Conservation (phyloP, 2,329 filamentous ascomycete genomes). For the Trichoderma gracile region DNA sequence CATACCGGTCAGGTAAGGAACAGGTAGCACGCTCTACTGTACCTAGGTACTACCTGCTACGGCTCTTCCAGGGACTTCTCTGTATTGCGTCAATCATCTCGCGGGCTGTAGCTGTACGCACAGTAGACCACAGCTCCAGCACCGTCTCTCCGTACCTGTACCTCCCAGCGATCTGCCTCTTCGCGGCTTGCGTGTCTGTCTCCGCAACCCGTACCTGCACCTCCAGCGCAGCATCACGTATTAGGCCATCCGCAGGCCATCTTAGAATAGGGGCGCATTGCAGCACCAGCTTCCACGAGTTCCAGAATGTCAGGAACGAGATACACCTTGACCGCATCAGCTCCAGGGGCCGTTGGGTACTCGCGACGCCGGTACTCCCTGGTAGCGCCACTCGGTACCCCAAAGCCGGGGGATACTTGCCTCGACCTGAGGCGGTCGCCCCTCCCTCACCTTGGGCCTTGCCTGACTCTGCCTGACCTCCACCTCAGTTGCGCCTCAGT, state of each 20-base stretch:
- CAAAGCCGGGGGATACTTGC: slow-evolving; percentile 23
- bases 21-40: no score
- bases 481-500: not conserved
- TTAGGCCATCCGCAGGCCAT: not conserved
- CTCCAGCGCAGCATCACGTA: not conserved
- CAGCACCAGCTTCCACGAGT: slow-evolving; percentile 14
- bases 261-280: slow-evolving; percentile 19
- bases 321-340: slow-evolving; percentile 23
- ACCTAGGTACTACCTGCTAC: no score
- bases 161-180: not conserved
- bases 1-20: no score
- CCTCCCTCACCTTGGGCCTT: not conserved
- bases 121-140: not conserved
- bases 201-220: not conserved
- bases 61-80: no score
- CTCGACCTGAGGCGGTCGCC: not conserved
- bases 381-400: slow-evolving; percentile 13
- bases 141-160: not conserved
- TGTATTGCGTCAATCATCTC: no score
- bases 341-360: slow-evolving; percentile 22
- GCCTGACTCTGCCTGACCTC: not conserved
- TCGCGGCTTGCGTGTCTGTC: not conserved
- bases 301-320: slow-evolving; percentile 20
- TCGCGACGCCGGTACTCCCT: slow-evolving; percentile 1
- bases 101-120: not conserved